Conservation (phyloP, 1,284 basidiomycete genomes). For the Nidula niveotomentosa region DNA sequence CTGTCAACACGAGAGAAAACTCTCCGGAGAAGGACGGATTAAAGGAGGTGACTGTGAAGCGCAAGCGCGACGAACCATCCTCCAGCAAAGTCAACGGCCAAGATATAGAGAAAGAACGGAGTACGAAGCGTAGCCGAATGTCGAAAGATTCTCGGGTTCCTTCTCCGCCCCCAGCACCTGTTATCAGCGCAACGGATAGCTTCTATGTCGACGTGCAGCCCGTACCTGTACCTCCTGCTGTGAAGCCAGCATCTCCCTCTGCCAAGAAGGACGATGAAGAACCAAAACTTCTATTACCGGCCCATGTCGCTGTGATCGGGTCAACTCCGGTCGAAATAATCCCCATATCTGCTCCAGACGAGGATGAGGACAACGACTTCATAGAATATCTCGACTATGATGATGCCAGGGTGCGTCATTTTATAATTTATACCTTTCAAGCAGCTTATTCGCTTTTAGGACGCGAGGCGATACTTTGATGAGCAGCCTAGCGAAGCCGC, state of each 20-base stretch:
- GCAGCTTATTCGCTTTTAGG: slow-evolving; percentile 21
- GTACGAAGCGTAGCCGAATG: background rate
- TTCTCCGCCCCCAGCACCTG: background rate
- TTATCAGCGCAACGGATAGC: slow-evolving; percentile 17
- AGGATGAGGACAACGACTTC: slow-evolving; percentile 57
- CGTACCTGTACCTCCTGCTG: slow-evolving; percentile 19
- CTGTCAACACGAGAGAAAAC: background rate
- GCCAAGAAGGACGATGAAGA: slow-evolving; percentile 10
- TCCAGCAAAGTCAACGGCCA: background rate
- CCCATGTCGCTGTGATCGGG: slow-evolving; percentile 61
- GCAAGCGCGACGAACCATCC: background rate
- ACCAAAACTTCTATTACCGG: slow-evolving; percentile 51
- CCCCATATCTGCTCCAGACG: slow-evolving; percentile 30
- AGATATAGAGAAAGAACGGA: background rate
- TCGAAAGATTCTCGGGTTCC: background rate
- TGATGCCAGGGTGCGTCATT: slow-evolving; percentile 47
- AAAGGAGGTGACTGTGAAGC: background rate
- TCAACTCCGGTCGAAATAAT: slow-evolving; percentile 47
- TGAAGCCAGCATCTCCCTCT: slow-evolving; percentile 5
- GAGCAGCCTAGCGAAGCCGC: slow-evolving; percentile 35
- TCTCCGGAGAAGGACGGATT: slow-evolving; percentile 9
- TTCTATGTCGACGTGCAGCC: slow-evolving; percentile 59
- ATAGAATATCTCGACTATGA: slow-evolving; percentile 78
- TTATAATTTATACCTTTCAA: background rate
- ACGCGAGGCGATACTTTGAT: slow-evolving; percentile 64